Percentiles rank a stretch among this genome's conserved stretches.
Evolutionary conservation across 2,329 filamentous ascomycete genomes (phyloP).

Genomic region (Tolypocladium ovalisporum): DNA sequence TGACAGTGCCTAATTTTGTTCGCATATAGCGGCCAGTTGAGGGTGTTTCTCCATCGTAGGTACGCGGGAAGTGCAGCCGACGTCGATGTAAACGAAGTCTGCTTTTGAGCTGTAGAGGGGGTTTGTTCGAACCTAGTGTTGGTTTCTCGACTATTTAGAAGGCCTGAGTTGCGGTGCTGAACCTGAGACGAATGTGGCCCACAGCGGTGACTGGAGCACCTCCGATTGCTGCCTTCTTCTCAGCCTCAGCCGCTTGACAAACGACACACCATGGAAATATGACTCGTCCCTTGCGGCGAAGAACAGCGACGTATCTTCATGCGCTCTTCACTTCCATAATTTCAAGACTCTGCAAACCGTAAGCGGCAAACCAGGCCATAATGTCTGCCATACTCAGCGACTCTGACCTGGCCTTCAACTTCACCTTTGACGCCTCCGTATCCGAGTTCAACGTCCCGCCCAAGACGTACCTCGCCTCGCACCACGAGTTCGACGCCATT

Average conservation of each 20-base stretch:
- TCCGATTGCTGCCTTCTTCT: not conserved
- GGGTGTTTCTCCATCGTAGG: too few species aligned
- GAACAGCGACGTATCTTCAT: not conserved
- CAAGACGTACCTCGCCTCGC: not conserved
- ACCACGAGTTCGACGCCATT: constrained; percentile 8
- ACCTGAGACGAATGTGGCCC: not conserved
- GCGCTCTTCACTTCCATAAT: too few species aligned
- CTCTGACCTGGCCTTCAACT: not conserved
- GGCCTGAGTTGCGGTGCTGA: too few species aligned
- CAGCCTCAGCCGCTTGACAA: not conserved
- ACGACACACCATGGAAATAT: not conserved
- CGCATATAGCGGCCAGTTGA: too few species aligned
- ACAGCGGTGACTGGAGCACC: not conserved
- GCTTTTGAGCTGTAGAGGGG: too few species aligned
- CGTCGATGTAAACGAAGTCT: too few species aligned
- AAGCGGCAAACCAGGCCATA: not conserved
- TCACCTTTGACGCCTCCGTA: constrained; percentile 3
- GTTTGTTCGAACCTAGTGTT: too few species aligned
- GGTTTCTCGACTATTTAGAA: too few species aligned
- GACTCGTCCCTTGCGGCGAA: not conserved
- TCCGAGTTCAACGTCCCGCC: constrained; percentile 1
- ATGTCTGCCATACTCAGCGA: not conserved
- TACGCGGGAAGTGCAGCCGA: too few species aligned
- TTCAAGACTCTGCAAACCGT: too few species aligned
- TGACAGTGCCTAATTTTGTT: not conserved